Evolutionary conservation across 768 basidiomycete genomes (phyloP).

Genomic region (Leucocoprinus birnbaumii): DNA sequence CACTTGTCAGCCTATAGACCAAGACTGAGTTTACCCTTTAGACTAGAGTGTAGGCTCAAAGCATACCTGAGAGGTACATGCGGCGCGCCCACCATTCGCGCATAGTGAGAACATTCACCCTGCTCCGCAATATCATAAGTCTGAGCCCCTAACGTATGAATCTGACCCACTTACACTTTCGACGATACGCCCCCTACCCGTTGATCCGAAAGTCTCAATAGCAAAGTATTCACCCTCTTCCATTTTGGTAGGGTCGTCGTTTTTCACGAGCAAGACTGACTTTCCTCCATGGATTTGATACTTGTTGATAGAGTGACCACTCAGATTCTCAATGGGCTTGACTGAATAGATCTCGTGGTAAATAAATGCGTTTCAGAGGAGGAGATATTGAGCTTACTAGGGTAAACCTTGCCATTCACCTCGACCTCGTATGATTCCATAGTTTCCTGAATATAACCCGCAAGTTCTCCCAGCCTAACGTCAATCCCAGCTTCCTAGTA

Average conservation of each 20-base stretch:
- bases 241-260: slow-evolving; percentile 92
- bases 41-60: not conserved
- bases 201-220: slow-evolving; percentile 99
- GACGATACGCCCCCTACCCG: slow-evolving; percentile 83
- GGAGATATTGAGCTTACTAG: slow-evolving; percentile 46
- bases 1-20: slow-evolving; percentile 64
- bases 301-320: slow-evolving; percentile 87
- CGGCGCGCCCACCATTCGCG: slow-evolving; percentile 65
- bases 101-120: slow-evolving; percentile 96
- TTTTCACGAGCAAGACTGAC: slow-evolving; percentile 86
- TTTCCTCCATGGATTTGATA: slow-evolving; percentile 96
- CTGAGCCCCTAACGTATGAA: not conserved
- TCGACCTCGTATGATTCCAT: slow-evolving; percentile 99
- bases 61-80: slow-evolving; percentile 72
- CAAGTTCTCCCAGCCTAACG: slow-evolving; percentile 89
- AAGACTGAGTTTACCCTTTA: slow-evolving; percentile 1
- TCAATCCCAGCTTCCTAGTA: slow-evolving; percentile 94
- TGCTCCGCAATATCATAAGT: slow-evolving; percentile 24
- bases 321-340: slow-evolving; percentile 91
- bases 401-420: slow-evolving; percentile 77
- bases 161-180: slow-evolving; percentile 56
- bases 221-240: slow-evolving; percentile 99
- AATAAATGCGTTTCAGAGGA: not conserved
- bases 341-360: slow-evolving; percentile 41
- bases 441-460: slow-evolving; percentile 90